A percentile compares a stretch with the other conserved stretches of the same genome.
These are phyloP conservation scores for Mycena leptocephala DNA, from an alignment of 768 basidiomycete genomes.

Conservation along the genomic window DNA sequence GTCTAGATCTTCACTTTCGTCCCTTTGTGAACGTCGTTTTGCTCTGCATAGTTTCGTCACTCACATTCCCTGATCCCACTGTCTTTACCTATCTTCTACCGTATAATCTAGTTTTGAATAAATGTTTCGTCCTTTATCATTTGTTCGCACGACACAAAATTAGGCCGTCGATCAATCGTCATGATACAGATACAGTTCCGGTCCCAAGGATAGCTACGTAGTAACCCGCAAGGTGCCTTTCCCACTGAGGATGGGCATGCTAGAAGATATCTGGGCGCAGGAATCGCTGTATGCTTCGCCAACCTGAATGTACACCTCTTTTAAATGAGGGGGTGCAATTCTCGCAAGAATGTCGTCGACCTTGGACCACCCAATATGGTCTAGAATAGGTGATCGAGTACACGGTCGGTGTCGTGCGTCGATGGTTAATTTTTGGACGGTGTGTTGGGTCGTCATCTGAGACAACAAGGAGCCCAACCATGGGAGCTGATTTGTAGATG, in stretches of 20 bases:
- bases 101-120: not conserved
- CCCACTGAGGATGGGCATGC: conserved; percentile 5
- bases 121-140: not conserved
- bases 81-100: not conserved
- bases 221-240: conserved; percentile 6
- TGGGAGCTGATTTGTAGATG: conserved; percentile 30
- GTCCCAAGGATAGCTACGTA: conserved; percentile 15
- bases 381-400: not conserved
- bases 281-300: not conserved
- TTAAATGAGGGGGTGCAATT: not conserved
- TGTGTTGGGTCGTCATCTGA: conserved; percentile 7
- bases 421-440: conserved; percentile 7
- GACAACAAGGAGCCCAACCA: conserved; percentile 18
- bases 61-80: not conserved
- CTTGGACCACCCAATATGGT: conserved; percentile 3
- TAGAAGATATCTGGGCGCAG: not conserved
- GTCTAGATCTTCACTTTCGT: conserved; percentile 1
- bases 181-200: conserved; percentile 18
- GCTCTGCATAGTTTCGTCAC: not conserved
- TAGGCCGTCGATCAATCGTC: not conserved
- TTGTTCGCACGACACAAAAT: not conserved
- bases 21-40: conserved; percentile 3
- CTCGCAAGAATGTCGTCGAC: conserved; percentile 17
- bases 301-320: conserved; percentile 6
- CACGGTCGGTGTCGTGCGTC: conserved; percentile 21